Conservation (phyloP, 2,329 filamentous ascomycete genomes). For the Hymenoscyphus salicellus region DNA sequence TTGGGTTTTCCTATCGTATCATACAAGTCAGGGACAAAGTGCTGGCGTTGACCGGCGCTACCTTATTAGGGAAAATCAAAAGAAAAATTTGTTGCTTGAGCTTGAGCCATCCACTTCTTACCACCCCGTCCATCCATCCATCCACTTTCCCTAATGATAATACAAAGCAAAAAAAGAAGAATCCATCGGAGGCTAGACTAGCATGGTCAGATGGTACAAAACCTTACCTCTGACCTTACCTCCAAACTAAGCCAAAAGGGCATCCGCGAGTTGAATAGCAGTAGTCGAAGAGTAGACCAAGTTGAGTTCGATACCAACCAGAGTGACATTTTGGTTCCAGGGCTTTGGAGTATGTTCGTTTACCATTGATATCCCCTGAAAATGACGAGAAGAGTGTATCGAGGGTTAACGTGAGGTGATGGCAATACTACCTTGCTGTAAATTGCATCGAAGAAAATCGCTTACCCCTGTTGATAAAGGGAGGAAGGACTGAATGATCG, state of each 20-base stretch:
- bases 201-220: slow-evolving; percentile 32
- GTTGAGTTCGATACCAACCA: slow-evolving; percentile 6
- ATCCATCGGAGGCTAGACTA: slow-evolving; percentile 25
- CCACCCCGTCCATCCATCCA: slow-evolving; percentile 14
- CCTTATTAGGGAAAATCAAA: slow-evolving; percentile 30
- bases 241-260: slow-evolving; percentile 34
- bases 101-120: slow-evolving; percentile 32
- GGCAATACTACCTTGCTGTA: slow-evolving; percentile 35
- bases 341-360: background rate
- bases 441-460: slow-evolving; percentile 32
- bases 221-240: slow-evolving; percentile 58
- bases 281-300: slow-evolving; percentile 2
- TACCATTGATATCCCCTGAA: background rate
- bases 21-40: slow-evolving; percentile 33
- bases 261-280: slow-evolving; percentile 4
- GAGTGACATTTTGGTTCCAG: background rate
- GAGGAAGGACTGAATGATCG: slow-evolving; percentile 39
- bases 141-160: slow-evolving; percentile 24
- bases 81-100: slow-evolving; percentile 30
- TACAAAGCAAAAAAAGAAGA: slow-evolving; percentile 29
- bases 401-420: slow-evolving; percentile 11
- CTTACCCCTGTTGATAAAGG: slow-evolving; percentile 40
- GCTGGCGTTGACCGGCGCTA: slow-evolving; percentile 36
- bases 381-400: background rate
- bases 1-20: slow-evolving; percentile 32